Evolutionary conservation across 1,284 basidiomycete genomes (phyloP), one percentile per base, ranked within the genome.

Genomic region (Apiotrichum gamsii): DNA sequence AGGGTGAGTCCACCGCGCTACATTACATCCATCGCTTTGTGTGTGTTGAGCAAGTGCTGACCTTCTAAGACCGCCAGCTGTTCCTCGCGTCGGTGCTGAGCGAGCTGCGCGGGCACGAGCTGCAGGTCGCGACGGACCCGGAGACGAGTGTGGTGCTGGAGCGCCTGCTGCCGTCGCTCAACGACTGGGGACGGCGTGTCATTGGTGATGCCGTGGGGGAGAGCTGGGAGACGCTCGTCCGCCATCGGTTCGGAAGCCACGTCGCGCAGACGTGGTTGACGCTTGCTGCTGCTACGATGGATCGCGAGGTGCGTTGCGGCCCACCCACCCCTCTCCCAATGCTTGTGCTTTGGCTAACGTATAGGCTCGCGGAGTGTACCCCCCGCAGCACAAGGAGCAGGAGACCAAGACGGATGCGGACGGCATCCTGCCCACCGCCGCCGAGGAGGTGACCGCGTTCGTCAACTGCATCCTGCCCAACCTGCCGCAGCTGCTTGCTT

Each of bases 101-200:
- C 16, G 88, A 94, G 60, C 83, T 94, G 78, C 78, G 79, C 15
- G 84, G 80, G 5, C 89, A 93, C 65, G 93, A 95, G 71, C 83
- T 85, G 41, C 82, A 86, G 55, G 79, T 94, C 14, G 83, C 90
- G 1, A 90, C 90, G 0, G 93, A 96, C 70, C 86, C 87, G 2
- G 90, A 95, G 51, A 90, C 87, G 57, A 89, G 89, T 1, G 78
- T 85, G 24, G 81, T 94, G 39, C 72, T 96, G 43, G 91, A 96
- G 69, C 78, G 90, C 56, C 83, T 95, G 78, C 65, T 82, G 14
- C 80, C 90, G 62, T 91, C 88, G 1, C 90, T 96, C 83, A 90
- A 93, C 65, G 90, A 95, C 70, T 91, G 90, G 73, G 85, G 87
- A 15, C 77, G 87, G 43, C 78, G 91, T 47, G 89, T 94, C 3